Conservation (phyloP, 495 filamentous ascomycete genomes). For the Tuber microsphaerosporum region DNA sequence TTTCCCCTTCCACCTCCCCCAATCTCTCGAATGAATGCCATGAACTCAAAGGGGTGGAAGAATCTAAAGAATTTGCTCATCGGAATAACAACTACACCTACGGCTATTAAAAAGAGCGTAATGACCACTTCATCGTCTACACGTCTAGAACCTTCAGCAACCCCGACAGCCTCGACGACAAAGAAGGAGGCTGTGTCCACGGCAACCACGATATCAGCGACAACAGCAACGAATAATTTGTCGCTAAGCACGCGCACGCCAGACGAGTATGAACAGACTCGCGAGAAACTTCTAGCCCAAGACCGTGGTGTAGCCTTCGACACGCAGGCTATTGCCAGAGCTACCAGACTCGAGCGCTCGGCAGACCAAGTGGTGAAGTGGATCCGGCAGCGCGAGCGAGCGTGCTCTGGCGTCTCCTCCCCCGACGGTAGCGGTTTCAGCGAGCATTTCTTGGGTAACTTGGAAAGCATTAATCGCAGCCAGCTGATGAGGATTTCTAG, state of each 20-base stretch:
- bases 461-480: background rate
- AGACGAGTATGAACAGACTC: background rate
- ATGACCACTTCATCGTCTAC: background rate
- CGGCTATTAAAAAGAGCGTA: background rate
- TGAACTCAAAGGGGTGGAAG: slow-evolving; percentile 1
- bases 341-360: background rate
- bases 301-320: background rate
- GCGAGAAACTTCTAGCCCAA: background rate
- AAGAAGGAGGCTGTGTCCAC: background rate
- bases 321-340: background rate
- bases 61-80: background rate
- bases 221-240: background rate
- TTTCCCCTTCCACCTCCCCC: background rate
- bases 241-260: background rate
- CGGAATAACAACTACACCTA: background rate
- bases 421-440: background rate
- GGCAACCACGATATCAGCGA: background rate
- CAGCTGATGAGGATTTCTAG: slow-evolving; percentile 57
- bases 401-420: background rate
- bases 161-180: background rate
- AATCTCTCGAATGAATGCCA: background rate
- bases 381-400: background rate
- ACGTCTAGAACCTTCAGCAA: background rate
- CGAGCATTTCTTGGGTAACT: background rate
- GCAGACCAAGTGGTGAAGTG: background rate